phyloP scores from a whole-genome alignment of 139 green algal species.

The Coelastrella sp. region DNA sequence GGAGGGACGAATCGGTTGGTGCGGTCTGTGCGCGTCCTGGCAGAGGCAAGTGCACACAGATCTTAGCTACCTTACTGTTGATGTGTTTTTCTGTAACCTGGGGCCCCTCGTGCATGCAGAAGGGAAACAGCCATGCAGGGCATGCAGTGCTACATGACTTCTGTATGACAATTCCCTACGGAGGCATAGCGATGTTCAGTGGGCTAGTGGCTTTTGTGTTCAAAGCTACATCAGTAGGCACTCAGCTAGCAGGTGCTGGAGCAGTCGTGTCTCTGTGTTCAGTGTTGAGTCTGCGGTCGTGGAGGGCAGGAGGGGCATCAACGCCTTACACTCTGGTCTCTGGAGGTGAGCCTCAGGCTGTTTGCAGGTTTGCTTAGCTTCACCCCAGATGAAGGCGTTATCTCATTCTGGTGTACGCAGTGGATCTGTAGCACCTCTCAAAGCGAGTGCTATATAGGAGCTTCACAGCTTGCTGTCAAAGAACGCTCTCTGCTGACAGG shows the following conservation, averaged over 20 bases:
- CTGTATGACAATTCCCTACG: slow-evolving; percentile 88
- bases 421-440: background rate
- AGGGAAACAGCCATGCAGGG: slow-evolving; percentile 34
- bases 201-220: slow-evolving; percentile 62
- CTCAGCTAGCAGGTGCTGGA: slow-evolving; percentile 47
- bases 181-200: slow-evolving; percentile 58
- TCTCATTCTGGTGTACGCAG: background rate
- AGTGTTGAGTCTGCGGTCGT: slow-evolving; percentile 66
- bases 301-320: slow-evolving; percentile 54
- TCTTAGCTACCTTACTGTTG: background rate
- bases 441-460: background rate
- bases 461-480: too few species aligned
- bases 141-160: slow-evolving; percentile 88
- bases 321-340: slow-evolving; percentile 62
- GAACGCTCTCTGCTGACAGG: too few species aligned
- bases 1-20: background rate
- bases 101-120: background rate
- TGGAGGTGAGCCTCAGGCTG: slow-evolving; percentile 45
- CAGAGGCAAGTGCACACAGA: background rate
- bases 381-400: background rate
- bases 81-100: background rate
- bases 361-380: background rate
- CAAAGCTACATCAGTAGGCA: slow-evolving; percentile 40
- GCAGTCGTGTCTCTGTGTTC: slow-evolving; percentile 41
- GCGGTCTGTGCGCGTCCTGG: background rate